Evolutionary conservation across 306 rosid species (phyloP).

Genomic region (Cucumis cinereus): DNA sequence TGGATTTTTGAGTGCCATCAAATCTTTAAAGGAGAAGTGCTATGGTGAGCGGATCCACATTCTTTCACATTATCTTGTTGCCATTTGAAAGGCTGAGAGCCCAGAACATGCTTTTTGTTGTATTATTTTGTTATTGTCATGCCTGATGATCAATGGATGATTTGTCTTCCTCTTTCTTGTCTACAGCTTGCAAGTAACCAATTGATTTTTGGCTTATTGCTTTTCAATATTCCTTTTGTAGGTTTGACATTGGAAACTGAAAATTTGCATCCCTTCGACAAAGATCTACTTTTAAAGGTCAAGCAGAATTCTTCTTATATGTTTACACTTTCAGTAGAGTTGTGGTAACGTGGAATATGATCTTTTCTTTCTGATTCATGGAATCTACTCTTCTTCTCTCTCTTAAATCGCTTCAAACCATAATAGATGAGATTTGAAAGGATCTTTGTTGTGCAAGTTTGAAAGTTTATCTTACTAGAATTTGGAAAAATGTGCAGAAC

Average conservation of each 20-base stretch:
- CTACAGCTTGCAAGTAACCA: not conserved
- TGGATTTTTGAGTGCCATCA: not conserved
- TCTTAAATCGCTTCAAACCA: not conserved
- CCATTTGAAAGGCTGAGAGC: not conserved
- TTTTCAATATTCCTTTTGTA: slow-evolving; percentile 15
- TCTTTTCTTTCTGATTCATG: not conserved
- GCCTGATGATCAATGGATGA: not conserved
- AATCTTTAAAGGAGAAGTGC: not conserved
- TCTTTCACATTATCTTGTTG: not conserved
- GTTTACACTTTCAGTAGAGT: not conserved
- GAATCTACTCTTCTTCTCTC: not conserved
- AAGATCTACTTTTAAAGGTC: slow-evolving; percentile 33
- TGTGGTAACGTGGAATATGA: not conserved
- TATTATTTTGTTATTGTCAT: not conserved
- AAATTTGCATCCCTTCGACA: slow-evolving; percentile 18
- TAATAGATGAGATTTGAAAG: not conserved
- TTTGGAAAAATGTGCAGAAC: slow-evolving; percentile 45
- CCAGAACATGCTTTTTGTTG: not conserved
- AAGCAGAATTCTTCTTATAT: not conserved
- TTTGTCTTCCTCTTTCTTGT: not conserved
- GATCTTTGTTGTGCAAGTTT: slow-evolving; percentile 12
- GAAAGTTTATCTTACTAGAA: slow-evolving; percentile 35
- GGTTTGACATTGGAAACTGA: slow-evolving; percentile 31
- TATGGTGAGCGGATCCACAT: not conserved
- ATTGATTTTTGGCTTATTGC: slow-evolving; percentile 3